Percentiles rank a stretch among this genome's conserved stretches.
Conservation (phyloP, 345 rosid genomes). For the Adansonia digitata region DNA sequence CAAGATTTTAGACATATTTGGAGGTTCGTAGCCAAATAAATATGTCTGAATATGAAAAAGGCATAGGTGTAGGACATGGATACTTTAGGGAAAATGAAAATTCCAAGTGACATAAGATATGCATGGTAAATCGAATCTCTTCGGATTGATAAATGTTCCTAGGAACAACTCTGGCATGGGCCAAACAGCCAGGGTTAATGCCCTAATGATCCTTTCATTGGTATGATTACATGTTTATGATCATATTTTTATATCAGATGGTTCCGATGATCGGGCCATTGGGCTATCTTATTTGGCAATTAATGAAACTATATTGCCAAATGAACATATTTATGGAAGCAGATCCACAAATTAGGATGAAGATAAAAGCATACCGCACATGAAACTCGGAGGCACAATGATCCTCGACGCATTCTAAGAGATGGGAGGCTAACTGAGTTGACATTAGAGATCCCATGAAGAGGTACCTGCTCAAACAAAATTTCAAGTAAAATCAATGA, state of each 20-base stretch:
- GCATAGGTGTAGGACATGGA: not conserved
- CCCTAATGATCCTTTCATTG: not conserved
- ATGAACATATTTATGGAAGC: not conserved
- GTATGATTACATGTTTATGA: not conserved
- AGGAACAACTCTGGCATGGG: not conserved
- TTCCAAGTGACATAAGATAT: not conserved
- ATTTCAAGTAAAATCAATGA: not conserved
- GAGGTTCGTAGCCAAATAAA: not conserved
- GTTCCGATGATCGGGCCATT: not conserved
- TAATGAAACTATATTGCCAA: not conserved
- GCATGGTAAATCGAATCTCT: not conserved
- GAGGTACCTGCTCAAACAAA: conserved; percentile 28
- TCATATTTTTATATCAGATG: not conserved
- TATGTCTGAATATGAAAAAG: not conserved
- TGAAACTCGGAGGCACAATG: conserved; percentile 26
- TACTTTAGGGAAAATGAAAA: not conserved
- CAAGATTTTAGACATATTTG: not conserved
- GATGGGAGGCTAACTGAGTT: conserved; percentile 36
- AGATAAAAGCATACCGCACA: conserved; percentile 38
- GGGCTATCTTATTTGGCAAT: not conserved
- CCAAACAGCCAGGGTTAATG: not conserved
- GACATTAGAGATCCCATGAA: conserved; percentile 23
- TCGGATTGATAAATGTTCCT: not conserved
- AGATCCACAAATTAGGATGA: not conserved
- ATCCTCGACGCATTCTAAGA: conserved; percentile 24